phyloP scores from a whole-genome alignment of 1,284 basidiomycete genomes.

The Trametes pubescens region DNA sequence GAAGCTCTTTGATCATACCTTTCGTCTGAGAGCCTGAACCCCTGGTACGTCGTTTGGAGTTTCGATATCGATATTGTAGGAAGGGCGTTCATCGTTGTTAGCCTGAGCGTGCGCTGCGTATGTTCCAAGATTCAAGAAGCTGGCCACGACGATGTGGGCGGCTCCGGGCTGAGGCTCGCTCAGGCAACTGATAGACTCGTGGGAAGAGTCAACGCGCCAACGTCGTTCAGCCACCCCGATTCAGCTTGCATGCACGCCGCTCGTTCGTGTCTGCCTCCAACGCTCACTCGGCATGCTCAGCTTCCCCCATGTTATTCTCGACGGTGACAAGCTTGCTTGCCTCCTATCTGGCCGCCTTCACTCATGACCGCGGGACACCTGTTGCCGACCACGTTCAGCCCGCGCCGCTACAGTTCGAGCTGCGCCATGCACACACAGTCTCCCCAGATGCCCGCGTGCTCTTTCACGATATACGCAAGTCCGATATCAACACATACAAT shows the following conservation, averaged over 20 bases:
- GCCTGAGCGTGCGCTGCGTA: too few relatives aligned
- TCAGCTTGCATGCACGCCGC: neutral
- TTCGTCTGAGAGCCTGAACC: too few relatives aligned
- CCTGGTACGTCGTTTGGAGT: too few relatives aligned
- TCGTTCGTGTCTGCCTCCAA: constrained; percentile 1
- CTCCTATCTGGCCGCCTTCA: constrained; percentile 27
- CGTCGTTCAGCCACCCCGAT: constrained; percentile 19
- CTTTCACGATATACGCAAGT: constrained; percentile 60
- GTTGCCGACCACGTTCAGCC: constrained; percentile 17
- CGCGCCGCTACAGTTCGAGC: constrained; percentile 58
- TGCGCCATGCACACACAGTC: constrained; percentile 73
- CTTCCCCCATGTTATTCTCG: constrained; percentile 37
- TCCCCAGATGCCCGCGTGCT: constrained; percentile 62
- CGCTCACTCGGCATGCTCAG: constrained; percentile 25
- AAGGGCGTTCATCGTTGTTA: too few relatives aligned
- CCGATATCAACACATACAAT: constrained; percentile 27
- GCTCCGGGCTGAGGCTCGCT: too few relatives aligned
- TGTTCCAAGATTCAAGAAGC: too few relatives aligned
- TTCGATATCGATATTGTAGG: too few relatives aligned
- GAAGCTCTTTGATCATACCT: too few relatives aligned
- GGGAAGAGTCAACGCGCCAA: neutral
- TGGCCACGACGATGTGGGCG: too few relatives aligned
- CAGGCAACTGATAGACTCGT: too few relatives aligned
- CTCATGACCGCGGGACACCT: constrained; percentile 13
- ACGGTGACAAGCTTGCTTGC: constrained; percentile 36